phyloP scores from a whole-genome alignment of 257 asterid genomes.

The Primulina huaijiensis region DNA sequence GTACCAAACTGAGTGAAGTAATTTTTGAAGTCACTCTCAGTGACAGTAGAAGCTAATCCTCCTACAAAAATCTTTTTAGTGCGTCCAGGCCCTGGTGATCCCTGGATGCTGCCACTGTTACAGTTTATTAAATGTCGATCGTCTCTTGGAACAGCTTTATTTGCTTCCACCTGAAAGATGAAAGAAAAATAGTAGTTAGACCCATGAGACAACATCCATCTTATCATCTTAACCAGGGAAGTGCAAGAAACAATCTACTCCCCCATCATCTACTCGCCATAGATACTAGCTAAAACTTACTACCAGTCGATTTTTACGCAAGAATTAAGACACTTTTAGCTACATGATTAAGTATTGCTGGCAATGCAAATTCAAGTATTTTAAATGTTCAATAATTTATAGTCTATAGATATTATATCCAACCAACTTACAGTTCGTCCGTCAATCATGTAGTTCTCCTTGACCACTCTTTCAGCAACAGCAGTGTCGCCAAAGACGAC shows the following conservation, averaged over 20 bases:
- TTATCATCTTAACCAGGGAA: not conserved
- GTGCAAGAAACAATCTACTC: constrained; percentile 6
- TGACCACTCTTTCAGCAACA: constrained; percentile 26
- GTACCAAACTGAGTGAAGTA: constrained; percentile 20
- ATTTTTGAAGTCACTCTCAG: constrained; percentile 21
- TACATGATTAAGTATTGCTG: not conserved
- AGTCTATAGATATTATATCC: not conserved
- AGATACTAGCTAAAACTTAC: constrained; percentile 1
- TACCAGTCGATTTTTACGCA: constrained; percentile 10
- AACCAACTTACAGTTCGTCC: constrained; percentile 27
- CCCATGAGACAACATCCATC: constrained; percentile 10
- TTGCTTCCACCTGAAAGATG: constrained; percentile 30
- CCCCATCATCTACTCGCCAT: constrained; percentile 4
- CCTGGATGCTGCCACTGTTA: constrained; percentile 11
- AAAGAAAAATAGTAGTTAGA: constrained; percentile 3
- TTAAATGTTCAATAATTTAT: constrained; percentile 11
- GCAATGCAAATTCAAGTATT: constrained; percentile 12
- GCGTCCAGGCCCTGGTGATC: constrained; percentile 28
- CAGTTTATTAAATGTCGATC: constrained; percentile 23
- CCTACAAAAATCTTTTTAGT: constrained; percentile 28
- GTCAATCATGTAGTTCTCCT: constrained; percentile 29
- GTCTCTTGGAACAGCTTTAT: constrained; percentile 33
- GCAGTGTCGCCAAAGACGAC: constrained; percentile 26
- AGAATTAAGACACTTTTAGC: constrained; percentile 1
- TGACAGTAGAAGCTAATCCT: constrained; percentile 28